Evolutionary conservation across 495 filamentous ascomycete species (phyloP), one percentile per base, ranked within the genome.

Genomic region (Aspergillus incahuasiensis): DNA sequence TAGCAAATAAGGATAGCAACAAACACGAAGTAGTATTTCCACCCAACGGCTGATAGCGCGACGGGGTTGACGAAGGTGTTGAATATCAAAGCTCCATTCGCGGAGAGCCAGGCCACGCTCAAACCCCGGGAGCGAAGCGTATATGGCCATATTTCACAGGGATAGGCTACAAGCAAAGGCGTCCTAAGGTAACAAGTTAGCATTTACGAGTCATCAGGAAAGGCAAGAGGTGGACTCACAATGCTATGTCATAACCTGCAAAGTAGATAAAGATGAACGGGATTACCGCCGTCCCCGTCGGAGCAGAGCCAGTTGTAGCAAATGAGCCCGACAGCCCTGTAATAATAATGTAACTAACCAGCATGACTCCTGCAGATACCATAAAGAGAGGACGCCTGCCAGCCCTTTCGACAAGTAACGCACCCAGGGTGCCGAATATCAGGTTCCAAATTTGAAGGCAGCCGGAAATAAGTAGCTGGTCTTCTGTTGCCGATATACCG

Each of bases 111-210:
- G 15, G 46, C 16, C 1, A 49, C 46, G 11, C 84, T 82, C 65
- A 87, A 76, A 18, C 85, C 84, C 68, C 86, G 88, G 18, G 82
- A 81, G 11, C 84, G 79, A 40, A 86, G 72, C 30, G 78, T 74
- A 72, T 81, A 89, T 0, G 83, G 84, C 12, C 85, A 71, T 30
- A 89, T 79, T 71, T 88, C 86, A 20, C 82, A 71, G 0, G 79
- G 75, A 58, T 85, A 84, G 16, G 81, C 80, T 24, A 85, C 72
- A 16, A 86, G 67, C 43, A 87, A 65, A 32, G 80, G 79, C 0
- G 79, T 82, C 59, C 79, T 49, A 19, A 12, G 5, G 32, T 11
- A 11, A 11, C 32, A 12, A 12, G 12, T 35, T 35, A 35, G 32
- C 6, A 12, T 35, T 8, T 11, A 35, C 32, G 32, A 15, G 5